Base-by-base conservation (phyloP, 2,329 filamentous ascomycete genomes). In the Fusarium sp. region DNA sequence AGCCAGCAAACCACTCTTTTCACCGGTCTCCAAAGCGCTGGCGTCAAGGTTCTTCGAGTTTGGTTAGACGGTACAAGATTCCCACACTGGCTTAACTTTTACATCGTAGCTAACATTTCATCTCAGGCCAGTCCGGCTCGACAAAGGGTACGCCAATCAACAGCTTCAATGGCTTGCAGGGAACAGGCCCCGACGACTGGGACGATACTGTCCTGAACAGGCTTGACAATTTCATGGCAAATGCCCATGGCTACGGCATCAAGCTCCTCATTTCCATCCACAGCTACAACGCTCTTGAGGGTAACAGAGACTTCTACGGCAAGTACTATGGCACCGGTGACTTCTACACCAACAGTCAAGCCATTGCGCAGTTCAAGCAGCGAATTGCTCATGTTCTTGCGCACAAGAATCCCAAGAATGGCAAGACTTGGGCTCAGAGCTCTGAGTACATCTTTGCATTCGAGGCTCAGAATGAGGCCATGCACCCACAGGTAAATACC, bases 361-460 rank as follows among this genome's bases (percentile, higher is more conserved):
- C 59, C 6, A 45, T 49, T 11, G 23, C 17, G 3, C 23, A 46
- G 0, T 64, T 60, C 15, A 56, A 53, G n/a, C 14, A 49, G 1
- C 43, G 47, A 2, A 52, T 64, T 14, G 39, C 39, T 2, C 50
- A 64, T 12, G 39, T 50, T 4, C 26, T 53, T 20, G 23, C 46
- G 1, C 55, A 66, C 11, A 24, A 44, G 10, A 34, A 64, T 15
- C 44, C 30, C 4, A 40, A 60, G 14, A 72, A 55, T n/a, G 57
- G 59, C 8, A 70, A 68, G 32, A 42, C 57, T 0, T 73, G 62
- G 69, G 32, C 34, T 2, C 40, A 69, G 40, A 71, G 62, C 46
- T 63, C 65, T 1, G 67, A 71, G 32, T 71, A 73, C 7, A 73
- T 70, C 8, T 73, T 70, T 50, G 68, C 64, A 4, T 72, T 73